Conservation (phyloP, 2,329 filamentous ascomycete species). For the Neofusicoccum cordaticola region DNA sequence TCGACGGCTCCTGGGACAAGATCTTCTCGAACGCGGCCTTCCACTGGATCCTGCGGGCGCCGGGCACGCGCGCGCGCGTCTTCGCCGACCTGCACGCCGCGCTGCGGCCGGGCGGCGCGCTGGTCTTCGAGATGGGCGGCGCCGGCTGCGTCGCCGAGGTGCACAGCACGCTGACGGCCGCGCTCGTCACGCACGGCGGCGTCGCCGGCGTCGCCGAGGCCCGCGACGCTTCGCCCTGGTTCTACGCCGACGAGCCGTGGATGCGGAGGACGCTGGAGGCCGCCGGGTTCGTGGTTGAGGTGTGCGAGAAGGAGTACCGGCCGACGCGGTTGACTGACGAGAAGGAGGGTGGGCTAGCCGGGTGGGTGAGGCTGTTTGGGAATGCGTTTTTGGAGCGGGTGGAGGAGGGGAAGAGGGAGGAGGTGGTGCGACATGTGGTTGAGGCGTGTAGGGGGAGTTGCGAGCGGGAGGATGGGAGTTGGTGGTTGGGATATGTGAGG, state of each 20-base stretch:
- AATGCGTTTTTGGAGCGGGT: conserved; percentile 57
- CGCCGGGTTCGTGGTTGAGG: conserved; percentile 43
- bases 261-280: conserved; percentile 40
- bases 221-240: conserved; percentile 61
- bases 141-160: conserved; percentile 67
- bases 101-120: conserved; percentile 55
- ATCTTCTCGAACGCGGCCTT: conserved; percentile 44
- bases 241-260: conserved; percentile 66
- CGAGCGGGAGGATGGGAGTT: conserved; percentile 54
- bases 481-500: conserved; percentile 49
- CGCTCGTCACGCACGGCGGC: conserved; percentile 52
- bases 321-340: conserved; percentile 52
- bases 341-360: conserved; percentile 57
- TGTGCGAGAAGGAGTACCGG: conserved; percentile 62
- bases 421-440: conserved; percentile 53
- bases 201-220: conserved; percentile 49
- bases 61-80: conserved; percentile 47
- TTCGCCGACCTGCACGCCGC: conserved; percentile 53
- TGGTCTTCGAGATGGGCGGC: conserved; percentile 71
- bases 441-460: conserved; percentile 55
- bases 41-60: conserved; percentile 50
- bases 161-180: conserved; percentile 55
- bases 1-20: conserved; percentile 34
- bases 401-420: conserved; percentile 49
- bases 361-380: conserved; percentile 66